phyloP scores from a whole-genome alignment of 768 basidiomycete genomes.

The Mrakia blollopis region DNA sequence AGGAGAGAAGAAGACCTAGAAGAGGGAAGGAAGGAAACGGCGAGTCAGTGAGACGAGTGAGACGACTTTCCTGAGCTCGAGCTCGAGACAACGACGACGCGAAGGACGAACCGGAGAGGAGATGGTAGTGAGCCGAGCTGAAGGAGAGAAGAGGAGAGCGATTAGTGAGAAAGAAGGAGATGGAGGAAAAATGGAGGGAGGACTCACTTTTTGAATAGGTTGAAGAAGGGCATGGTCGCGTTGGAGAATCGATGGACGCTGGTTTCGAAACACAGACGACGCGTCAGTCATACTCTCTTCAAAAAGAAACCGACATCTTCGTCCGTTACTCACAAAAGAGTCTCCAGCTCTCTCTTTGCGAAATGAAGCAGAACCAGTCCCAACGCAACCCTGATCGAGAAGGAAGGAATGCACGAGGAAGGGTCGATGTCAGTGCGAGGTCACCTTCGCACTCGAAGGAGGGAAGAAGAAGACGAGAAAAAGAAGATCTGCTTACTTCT shows the following conservation, averaged over 20 bases:
- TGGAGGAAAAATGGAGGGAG: background rate
- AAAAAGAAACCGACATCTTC: background rate
- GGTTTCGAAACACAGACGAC: background rate
- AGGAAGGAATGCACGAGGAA: too few species aligned
- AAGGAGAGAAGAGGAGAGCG: background rate
- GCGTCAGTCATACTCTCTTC: background rate
- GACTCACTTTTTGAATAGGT: conserved; percentile 83
- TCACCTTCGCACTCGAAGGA: too few species aligned
- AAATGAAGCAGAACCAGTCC: conserved; percentile 79
- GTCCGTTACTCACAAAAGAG: conserved; percentile 64
- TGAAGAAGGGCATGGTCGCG: conserved; percentile 80
- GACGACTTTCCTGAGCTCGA: too few species aligned
- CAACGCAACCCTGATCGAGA: conserved; percentile 38
- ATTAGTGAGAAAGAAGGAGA: background rate
- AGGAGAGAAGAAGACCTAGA: conserved; percentile 67
- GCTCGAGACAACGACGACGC: conserved; percentile 14
- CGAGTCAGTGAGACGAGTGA: background rate
- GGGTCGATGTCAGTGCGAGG: background rate
- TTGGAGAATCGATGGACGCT: conserved; percentile 94
- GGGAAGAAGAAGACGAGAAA: background rate
- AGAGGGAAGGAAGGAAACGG: background rate
- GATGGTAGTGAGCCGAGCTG: conserved; percentile 85
- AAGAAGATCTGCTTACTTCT: conserved; percentile 53
- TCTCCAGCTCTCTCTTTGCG: conserved; percentile 85
- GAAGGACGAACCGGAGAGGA: conserved; percentile 56